Conservation (phyloP, 2,329 filamentous ascomycete genomes). For the Apiospora aurea region DNA sequence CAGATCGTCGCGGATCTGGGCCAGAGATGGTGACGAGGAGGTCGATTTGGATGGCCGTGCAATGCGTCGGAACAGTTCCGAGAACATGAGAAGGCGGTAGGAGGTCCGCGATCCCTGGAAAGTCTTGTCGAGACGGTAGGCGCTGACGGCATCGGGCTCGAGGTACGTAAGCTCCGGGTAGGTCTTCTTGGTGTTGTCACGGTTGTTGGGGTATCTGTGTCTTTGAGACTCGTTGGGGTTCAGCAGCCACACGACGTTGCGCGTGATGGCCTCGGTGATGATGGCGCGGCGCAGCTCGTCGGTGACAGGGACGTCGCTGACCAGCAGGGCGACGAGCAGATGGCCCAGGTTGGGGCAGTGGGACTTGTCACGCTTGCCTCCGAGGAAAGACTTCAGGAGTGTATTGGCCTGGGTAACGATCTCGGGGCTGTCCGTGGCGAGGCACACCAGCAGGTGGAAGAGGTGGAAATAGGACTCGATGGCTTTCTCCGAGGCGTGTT, state of each 20-base stretch:
- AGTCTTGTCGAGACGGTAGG: constrained; percentile 54
- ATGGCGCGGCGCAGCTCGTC: constrained; percentile 48
- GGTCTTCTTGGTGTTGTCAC: constrained; percentile 32
- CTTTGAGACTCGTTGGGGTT: constrained; percentile 36
- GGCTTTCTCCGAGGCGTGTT: constrained; percentile 58
- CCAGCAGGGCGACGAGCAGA: constrained; percentile 54
- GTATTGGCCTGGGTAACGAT: constrained; percentile 50
- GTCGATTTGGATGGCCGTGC: constrained; percentile 44
- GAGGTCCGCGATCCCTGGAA: constrained; percentile 54
- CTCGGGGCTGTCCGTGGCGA: constrained; percentile 46
- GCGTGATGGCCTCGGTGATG: constrained; percentile 56
- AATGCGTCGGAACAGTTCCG: constrained; percentile 55
- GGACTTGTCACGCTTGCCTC: constrained; percentile 48
- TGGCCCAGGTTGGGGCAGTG: constrained; percentile 56
- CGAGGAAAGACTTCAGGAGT: constrained; percentile 47
- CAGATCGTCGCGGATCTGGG: constrained; percentile 49
- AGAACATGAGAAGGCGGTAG: constrained; percentile 61
- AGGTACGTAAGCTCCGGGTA: constrained; percentile 53
- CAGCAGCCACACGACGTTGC: constrained; percentile 61
- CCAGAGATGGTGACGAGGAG: neutral
- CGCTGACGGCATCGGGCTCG: constrained; percentile 48
- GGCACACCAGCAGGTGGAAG: constrained; percentile 57
- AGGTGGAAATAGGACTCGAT: constrained; percentile 61
- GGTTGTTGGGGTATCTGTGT: neutral
- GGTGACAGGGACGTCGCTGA: constrained; percentile 51